Evolutionary conservation across 202 grass and related monocot genomes (phyloP).

Genomic region (Dendrocalamus latiflorus): DNA sequence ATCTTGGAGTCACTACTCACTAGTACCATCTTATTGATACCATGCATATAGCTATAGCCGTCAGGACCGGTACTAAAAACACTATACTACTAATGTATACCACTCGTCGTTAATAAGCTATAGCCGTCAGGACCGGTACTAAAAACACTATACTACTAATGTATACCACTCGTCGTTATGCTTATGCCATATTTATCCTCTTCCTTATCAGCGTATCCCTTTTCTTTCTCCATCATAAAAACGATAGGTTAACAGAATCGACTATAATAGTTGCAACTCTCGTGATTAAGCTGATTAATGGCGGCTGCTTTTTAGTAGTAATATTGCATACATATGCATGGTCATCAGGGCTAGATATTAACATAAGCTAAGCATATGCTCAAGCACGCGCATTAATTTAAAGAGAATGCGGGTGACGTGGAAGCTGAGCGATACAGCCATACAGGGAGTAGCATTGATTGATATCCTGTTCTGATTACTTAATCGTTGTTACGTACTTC

Average conservation of each 20-base stretch:
- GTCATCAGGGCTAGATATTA: background rate
- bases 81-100: too few relatives aligned
- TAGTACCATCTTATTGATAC: too few relatives aligned
- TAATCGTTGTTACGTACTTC: too few relatives aligned
- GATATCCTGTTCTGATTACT: too few relatives aligned
- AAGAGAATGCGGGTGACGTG: background rate
- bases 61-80: too few relatives aligned
- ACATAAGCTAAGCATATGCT: background rate
- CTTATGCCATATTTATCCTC: background rate
- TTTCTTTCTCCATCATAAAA: background rate
- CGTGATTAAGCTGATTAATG: background rate
- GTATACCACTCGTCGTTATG: background rate
- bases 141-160: background rate
- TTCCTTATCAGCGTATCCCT: conserved; percentile 10
- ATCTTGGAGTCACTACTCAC: too few relatives aligned
- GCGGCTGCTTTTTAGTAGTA: background rate
- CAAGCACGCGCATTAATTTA: background rate
- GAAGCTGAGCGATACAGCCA: too few relatives aligned
- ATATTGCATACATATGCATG: background rate
- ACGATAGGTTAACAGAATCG: conserved; percentile 9
- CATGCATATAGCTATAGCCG: too few relatives aligned
- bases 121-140: background rate
- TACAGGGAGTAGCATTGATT: too few relatives aligned
- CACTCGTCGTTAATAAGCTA: too few relatives aligned
- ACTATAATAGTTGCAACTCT: background rate